Conservation (phyloP, 2,329 filamentous ascomycete species). For the Monascus ruber region DNA sequence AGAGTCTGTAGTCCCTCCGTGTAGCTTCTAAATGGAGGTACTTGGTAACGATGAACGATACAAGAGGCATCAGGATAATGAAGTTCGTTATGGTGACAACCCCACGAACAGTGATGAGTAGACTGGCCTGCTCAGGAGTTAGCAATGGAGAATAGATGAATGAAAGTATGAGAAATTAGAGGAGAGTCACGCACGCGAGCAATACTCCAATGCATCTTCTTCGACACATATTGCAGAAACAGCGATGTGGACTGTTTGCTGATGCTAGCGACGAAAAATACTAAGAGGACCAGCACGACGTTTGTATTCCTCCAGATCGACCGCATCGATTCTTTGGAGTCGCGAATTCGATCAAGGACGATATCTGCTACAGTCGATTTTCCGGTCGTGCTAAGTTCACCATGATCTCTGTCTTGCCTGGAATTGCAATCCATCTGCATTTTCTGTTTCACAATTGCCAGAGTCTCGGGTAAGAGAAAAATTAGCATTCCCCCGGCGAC, state of each 20-base stretch:
- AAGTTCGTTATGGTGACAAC: constrained; percentile 10
- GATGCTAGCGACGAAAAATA: constrained; percentile 12
- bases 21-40: constrained; percentile 10
- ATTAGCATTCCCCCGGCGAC: constrained; percentile 2
- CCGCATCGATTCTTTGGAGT: constrained; percentile 10
- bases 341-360: constrained; percentile 5
- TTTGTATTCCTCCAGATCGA: constrained; percentile 15
- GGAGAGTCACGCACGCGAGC: constrained; percentile 8
- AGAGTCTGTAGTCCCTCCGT: constrained; percentile 11
- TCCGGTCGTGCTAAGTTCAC: not conserved
- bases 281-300: constrained; percentile 11
- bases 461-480: constrained; percentile 13
- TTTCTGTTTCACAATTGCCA: constrained; percentile 8
- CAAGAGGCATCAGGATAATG: constrained; percentile 12
- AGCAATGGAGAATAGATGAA: not conserved
- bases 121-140: constrained; percentile 12
- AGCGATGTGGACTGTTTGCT: constrained; percentile 12
- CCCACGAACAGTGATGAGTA: constrained; percentile 17
- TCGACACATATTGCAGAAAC: constrained; percentile 19
- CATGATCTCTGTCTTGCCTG: not conserved
- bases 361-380: constrained; percentile 1
- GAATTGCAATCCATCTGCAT: not conserved
- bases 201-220: constrained; percentile 19
- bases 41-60: constrained; percentile 7
- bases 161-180: not conserved